phyloP scores from a whole-genome alignment of 129 eudicot species.

The Centaurea solstitialis region DNA sequence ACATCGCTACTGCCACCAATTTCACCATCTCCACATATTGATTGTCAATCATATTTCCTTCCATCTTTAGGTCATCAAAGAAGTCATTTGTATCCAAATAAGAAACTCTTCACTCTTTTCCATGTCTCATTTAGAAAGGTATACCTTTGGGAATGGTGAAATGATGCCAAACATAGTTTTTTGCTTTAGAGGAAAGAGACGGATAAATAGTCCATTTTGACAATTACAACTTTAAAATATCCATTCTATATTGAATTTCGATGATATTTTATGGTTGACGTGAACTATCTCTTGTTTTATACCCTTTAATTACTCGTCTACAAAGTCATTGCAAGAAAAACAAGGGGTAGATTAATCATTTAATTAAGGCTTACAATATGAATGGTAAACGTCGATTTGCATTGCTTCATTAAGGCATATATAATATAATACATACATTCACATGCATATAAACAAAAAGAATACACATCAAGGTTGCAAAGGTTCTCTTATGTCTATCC shows the following conservation, averaged over 20 bases:
- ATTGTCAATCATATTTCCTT: background rate
- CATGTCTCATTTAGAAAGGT: background rate
- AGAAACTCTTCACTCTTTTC: background rate
- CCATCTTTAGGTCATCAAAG: background rate
- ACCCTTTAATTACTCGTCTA: background rate
- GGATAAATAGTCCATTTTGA: too few species aligned
- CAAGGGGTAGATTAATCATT: background rate
- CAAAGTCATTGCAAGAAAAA: background rate
- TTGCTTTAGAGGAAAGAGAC: background rate
- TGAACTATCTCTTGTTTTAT: background rate
- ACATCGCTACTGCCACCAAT: background rate
- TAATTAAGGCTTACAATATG: background rate
- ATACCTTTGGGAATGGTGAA: background rate
- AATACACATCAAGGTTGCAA: slow-evolving; percentile 32
- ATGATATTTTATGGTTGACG: too few species aligned
- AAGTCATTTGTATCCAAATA: background rate
- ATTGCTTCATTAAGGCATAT: slow-evolving; percentile 7
- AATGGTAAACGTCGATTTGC: slow-evolving; percentile 6
- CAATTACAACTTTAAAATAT: background rate
- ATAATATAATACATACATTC: slow-evolving; percentile 21
- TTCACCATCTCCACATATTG: background rate
- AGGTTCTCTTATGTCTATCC: slow-evolving; percentile 29
- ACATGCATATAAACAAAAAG: slow-evolving; percentile 40
- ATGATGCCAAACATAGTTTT: background rate
- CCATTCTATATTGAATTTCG: background rate